Base-by-base conservation (phyloP, 2,329 filamentous ascomycete genomes). In the Pseudocercospora eumusae region DNA sequence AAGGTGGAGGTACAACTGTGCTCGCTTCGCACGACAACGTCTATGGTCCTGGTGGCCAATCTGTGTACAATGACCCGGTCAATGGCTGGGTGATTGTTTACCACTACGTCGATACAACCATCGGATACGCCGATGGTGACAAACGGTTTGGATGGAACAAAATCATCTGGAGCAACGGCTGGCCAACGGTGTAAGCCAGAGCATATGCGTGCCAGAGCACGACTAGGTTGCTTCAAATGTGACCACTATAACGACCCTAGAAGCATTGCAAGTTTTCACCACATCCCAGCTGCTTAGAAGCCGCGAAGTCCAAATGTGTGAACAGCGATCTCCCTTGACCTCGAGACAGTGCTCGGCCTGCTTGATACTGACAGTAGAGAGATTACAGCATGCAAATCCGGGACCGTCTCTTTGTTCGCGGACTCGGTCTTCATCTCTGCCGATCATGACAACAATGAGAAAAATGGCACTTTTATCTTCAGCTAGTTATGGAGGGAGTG, bases 1-100 rank as follows among this genome's bases (percentile, higher is more conserved):
- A 76, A 7, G 81, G 82, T 47, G 87, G 87, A 8, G 88, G 88
- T 1, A 87, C 84, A 0, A 76, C 84, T 3, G 82, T 90, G 0
- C 77, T 90, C 0, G 80, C 82, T 65, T 84, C 80, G 13, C 86
- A 90, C 66, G 83, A 75, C 5, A 82, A 75, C 25, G 80, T 88
- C 0, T 90, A 89, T 67, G 87, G 83, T 28, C 87, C 87, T 15
- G 87, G 87, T 64, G 86, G 86, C 40, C 86, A 89, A 73, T 85
- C 83, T 47, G 81, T 87, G 1, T 82, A 83, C 64, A 76, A 77
- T 1, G 85, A 87, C 62, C 75, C 77, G 0, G 66, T 64, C 13
- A 57, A 75, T 9, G 85, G 85, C 1, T 80, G 82, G 18, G 78
- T 88, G 8, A 75, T 88, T 3, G 88, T 87, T 71, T 88, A 88